Evolutionary conservation across 2,329 filamentous ascomycete species (phyloP), one percentile per base, ranked within the genome.

Genomic region (Hymenoscyphus salicellus): DNA sequence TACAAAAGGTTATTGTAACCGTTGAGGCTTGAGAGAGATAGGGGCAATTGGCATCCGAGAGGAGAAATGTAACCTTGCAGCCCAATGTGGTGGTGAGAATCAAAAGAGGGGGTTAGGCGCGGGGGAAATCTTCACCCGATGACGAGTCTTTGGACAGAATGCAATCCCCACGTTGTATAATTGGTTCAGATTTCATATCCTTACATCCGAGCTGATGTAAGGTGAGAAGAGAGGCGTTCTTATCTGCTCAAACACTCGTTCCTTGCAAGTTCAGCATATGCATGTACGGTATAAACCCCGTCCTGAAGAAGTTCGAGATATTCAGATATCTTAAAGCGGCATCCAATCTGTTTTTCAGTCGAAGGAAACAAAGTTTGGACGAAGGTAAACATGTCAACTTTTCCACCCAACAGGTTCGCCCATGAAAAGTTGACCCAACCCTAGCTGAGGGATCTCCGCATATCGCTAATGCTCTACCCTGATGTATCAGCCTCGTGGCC

Each of bases 61-160:
- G 55, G 28, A 36, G 28, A 36, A 32, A 57, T 57, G 55, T 57
- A 57, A 57, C 55, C 55, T 36, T 57, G 55, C 36, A 38, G 14
- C 20, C 20, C 46, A 33, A 23, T 26, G 28, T 28, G 52, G 16
- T 33, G 26, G 20, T 38, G 14, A n/a, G 26, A 43, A 55, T 8
- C 46, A 23, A 26, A 41, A 46, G 49, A 61, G 56, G 55, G 38
- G 41, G 33, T 67, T 57, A 52, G 49, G 59, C 59, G 60, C 32
- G 36, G 52, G 46, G 41, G 32, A 61, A 55, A 33, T 33, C 46
- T 62, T 58, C 20, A 60, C 60, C 64, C 55, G 63, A 58, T 65
- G 65, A 68, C 68, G 63, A 69, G 52, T 63, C 61, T 20, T 58
- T 67, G 63, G 58, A 65, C 60, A 65, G 62, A 60, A 56, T 57